phyloP scores from a whole-genome alignment of 2,329 filamentous ascomycete genomes.

The Penicillium verrucosum region DNA sequence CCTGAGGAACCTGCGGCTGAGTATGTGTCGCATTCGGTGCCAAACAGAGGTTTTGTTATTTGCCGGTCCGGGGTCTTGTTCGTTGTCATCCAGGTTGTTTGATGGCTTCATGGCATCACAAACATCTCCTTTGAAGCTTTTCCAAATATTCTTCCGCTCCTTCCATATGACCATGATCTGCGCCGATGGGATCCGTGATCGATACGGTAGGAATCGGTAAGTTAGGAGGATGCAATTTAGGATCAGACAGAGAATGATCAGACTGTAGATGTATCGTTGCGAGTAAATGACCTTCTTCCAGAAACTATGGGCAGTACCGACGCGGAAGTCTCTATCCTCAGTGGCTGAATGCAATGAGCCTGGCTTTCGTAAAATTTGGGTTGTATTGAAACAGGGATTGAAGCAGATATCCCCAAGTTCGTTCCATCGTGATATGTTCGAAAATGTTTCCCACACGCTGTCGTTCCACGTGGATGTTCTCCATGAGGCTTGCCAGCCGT shows the following conservation, averaged over 20 bases:
- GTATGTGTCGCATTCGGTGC: slow-evolving; percentile 2
- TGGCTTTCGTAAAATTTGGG: slow-evolving; percentile 26
- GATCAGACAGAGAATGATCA: slow-evolving; percentile 25
- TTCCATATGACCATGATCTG: slow-evolving; percentile 26
- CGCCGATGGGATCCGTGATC: slow-evolving; percentile 26
- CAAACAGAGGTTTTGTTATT: not conserved
- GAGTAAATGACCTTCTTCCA: slow-evolving; percentile 22
- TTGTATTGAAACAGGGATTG: slow-evolving; percentile 34
- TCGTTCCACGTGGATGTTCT: slow-evolving; percentile 30
- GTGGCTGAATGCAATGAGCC: slow-evolving; percentile 18
- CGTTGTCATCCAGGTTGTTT: not conserved
- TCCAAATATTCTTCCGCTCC: slow-evolving; percentile 20
- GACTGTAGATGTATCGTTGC: slow-evolving; percentile 29
- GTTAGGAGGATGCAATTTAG: slow-evolving; percentile 25
- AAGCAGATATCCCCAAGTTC: slow-evolving; percentile 29
- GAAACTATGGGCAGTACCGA: slow-evolving; percentile 11
- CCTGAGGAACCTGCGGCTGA: slow-evolving; percentile 11
- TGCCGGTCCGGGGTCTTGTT: not conserved
- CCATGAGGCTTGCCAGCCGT: slow-evolving; percentile 28
- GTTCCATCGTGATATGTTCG: slow-evolving; percentile 18
- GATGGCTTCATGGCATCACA: not conserved
- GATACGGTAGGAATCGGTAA: slow-evolving; percentile 23
- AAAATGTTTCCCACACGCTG: slow-evolving; percentile 30
- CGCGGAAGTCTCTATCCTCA: slow-evolving; percentile 2
- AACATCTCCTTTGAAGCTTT: slow-evolving; percentile 18